These are phyloP conservation scores for Datura wrightii DNA, from an alignment of 257 asterid species.

Conservation along the genomic window DNA sequence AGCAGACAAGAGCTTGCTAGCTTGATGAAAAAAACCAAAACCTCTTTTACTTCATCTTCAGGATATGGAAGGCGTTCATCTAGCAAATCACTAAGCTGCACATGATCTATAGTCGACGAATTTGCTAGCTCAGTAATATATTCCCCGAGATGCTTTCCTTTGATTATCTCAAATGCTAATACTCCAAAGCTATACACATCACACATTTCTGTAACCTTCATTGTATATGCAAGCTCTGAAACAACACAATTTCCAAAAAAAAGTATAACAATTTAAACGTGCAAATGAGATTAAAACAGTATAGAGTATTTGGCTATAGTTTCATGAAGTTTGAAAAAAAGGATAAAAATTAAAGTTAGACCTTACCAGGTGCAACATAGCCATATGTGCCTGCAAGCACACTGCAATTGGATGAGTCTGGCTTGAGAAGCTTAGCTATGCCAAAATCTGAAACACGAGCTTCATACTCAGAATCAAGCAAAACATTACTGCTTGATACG, in stretches of 20 bases:
- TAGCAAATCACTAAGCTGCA: slow-evolving; percentile 11
- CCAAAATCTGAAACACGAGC: neutral
- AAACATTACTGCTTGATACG: slow-evolving; percentile 14
- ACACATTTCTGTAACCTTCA: slow-evolving; percentile 27
- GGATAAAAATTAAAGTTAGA: neutral
- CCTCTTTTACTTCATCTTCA: neutral
- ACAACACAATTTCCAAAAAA: neutral
- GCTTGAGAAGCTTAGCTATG: neutral
- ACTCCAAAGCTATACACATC: slow-evolving; percentile 33
- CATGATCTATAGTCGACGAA: neutral
- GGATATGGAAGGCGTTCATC: neutral
- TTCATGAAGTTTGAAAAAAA: neutral
- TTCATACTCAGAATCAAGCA: neutral
- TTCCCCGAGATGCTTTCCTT: slow-evolving; percentile 18
- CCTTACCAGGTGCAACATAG: neutral
- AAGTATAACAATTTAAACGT: neutral
- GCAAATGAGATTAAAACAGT: neutral
- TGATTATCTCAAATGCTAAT: slow-evolving; percentile 24
- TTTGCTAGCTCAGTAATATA: neutral
- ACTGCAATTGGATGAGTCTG: neutral
- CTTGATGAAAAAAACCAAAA: neutral
- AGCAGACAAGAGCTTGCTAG: neutral
- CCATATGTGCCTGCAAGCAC: neutral
- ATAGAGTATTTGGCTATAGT: neutral
- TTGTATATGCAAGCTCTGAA: slow-evolving; percentile 26